Evolutionary conservation across 441 rosid genomes (phyloP), one percentile per base, ranked within the genome.

Genomic region (Hura crepitans): DNA sequence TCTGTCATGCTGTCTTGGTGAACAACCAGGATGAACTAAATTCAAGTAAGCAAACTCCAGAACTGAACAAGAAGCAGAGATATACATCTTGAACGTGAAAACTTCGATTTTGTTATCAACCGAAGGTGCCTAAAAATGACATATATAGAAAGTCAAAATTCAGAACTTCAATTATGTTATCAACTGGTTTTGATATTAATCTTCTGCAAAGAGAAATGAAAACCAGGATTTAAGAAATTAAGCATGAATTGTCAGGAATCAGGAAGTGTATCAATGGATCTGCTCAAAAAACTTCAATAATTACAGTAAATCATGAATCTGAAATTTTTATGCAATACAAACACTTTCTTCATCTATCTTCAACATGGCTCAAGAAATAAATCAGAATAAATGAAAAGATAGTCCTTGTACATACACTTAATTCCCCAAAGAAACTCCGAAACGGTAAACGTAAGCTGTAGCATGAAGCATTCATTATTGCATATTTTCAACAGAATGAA

Each of bases 61-160:
- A 80, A 85, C 87, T 83, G 88, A 72, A 79, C 79, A 69, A 68
- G 72, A 77, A 30, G 62, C 60, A 59, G 70, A 61, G 37, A 65
- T 54, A 63, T 62, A 28, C 15, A 56, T 71, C 72, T 54, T 66
- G 35, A 78, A 73, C 50, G 71, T 67, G 23, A 68, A 54, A 59
- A 75, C 74, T 58, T 25, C 61, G 59, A 37, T 27, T 20, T 25
- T 65, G 46, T 47, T 66, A 59, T 79, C 63, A 45, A 37, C 71
- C 55, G 37, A 69, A 59, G 78, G 51, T 61, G 53, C 74, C 70
- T 71, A 37, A 51, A 69, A 62, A 59, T 33, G 59, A 35, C 77
- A 81, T 70, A 67, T 0, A 72, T 22, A n/a, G 39, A 69, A 58
- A 65, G 65, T n/a, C 31, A n/a, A 69, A n/a, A n/a, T n/a, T n/a